Conservation (phyloP, 192 early-diverging fungal genomes). For the Podila horticola region DNA sequence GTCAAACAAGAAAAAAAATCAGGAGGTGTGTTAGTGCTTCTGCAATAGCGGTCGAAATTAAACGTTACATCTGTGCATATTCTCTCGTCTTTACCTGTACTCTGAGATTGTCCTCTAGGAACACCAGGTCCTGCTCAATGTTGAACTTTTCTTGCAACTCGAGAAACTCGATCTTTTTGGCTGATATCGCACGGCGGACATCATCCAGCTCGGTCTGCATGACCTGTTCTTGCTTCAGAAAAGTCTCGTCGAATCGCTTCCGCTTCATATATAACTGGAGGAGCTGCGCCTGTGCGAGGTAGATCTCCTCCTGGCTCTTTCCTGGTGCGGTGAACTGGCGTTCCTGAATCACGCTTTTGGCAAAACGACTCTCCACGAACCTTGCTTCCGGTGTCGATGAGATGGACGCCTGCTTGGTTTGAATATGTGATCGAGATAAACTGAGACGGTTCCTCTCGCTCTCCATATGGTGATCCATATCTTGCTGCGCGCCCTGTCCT, state of each 20-base stretch:
- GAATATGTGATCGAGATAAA: no score
- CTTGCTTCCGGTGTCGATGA: no score
- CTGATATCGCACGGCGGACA: not conserved
- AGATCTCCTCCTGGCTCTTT: slow-evolving; percentile 37
- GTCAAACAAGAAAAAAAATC: no score
- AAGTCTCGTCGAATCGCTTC: slow-evolving; percentile 6
- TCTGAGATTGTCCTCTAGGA: not conserved
- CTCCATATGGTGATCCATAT: no score
- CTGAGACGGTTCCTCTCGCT: no score
- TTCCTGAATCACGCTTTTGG: not conserved
- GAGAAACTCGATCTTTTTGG: not conserved
- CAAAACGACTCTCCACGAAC: no score
- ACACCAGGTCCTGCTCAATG: not conserved
- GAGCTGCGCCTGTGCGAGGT: slow-evolving; percentile 36
- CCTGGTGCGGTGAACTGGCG: not conserved
- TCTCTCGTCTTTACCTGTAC: not conserved
- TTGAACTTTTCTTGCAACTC: not conserved
- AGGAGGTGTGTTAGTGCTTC: no score
- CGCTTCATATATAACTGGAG: slow-evolving; percentile 31
- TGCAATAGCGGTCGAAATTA: not conserved
- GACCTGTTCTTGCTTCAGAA: slow-evolving; percentile 14
- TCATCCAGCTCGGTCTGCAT: not conserved
- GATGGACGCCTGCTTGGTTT: not conserved
- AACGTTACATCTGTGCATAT: not conserved
- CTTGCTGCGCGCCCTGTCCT: no score